Percentiles rank a stretch among this genome's conserved stretches.
These are phyloP conservation scores for Trichophyton benhamiae DNA, from an alignment of 2,329 filamentous ascomycete genomes.

Conservation along the genomic window DNA sequence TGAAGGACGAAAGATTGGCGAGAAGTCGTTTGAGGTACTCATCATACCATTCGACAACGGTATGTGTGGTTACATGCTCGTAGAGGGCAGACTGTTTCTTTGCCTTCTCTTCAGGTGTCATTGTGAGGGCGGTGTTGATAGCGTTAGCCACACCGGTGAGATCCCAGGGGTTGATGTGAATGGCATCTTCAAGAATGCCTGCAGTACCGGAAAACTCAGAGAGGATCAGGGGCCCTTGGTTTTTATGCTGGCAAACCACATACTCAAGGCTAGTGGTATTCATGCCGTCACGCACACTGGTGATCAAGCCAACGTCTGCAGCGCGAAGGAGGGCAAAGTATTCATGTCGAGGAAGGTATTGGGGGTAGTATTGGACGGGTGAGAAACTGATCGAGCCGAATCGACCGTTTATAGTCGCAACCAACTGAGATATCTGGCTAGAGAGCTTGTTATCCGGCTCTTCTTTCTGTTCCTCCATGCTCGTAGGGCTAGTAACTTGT, in stretches of 20 bases:
- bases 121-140: constrained; percentile 69
- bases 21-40: constrained; percentile 68
- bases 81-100: constrained; percentile 65
- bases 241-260: constrained; percentile 78
- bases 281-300: constrained; percentile 92
- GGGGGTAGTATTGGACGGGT: constrained; percentile 87
- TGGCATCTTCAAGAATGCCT: constrained; percentile 68
- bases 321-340: constrained; percentile 89
- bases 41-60: constrained; percentile 73
- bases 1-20: constrained; percentile 65
- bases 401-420: constrained; percentile 79
- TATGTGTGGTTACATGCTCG: constrained; percentile 71
- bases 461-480: constrained; percentile 64
- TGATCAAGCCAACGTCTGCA: constrained; percentile 85
- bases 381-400: constrained; percentile 82
- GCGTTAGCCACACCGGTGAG: constrained; percentile 69
- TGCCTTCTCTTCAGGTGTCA: constrained; percentile 54
- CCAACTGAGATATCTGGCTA: constrained; percentile 78
- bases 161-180: constrained; percentile 97
- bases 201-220: constrained; percentile 96
- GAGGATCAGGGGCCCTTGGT: constrained; percentile 76
- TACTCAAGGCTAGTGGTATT: constrained; percentile 96
- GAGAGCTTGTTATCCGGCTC: constrained; percentile 68
- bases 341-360: constrained; percentile 79
- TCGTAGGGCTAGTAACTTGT: constrained; percentile 83